These are phyloP conservation scores for Hericium coralloides DNA, from an alignment of 768 basidiomycete species.

Conservation along the genomic window DNA sequence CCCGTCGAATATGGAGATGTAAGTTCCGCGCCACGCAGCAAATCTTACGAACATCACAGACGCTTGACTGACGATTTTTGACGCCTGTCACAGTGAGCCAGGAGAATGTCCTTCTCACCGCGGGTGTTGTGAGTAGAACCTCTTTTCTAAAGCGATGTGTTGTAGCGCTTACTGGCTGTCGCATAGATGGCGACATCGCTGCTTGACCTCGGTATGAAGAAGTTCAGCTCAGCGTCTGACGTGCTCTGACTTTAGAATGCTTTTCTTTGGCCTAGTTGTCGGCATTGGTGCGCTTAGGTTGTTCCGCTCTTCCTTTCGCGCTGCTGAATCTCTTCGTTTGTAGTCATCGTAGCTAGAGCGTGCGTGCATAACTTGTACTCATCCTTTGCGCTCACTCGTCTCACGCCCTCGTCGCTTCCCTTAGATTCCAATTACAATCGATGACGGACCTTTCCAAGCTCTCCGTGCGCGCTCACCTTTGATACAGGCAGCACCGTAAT, in stretches of 20 bases:
- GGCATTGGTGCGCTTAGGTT: not conserved
- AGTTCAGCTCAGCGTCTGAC: not conserved
- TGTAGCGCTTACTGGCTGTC: not conserved
- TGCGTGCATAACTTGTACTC: conserved; percentile 20
- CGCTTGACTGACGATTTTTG: not conserved
- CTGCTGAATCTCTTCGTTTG: not conserved
- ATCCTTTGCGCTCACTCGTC: not conserved
- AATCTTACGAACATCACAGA: not conserved
- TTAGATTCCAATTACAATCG: conserved; percentile 28
- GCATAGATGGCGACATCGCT: not conserved
- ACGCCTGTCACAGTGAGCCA: not conserved
- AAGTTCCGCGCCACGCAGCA: not conserved
- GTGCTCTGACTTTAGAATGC: too few species aligned
- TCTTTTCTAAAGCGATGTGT: not conserved
- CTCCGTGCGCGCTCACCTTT: not conserved
- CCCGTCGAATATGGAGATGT: conserved; percentile 4
- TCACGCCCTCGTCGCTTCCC: too few species aligned
- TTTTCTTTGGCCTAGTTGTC: not conserved
- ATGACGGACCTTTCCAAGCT: not conserved
- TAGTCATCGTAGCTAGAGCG: conserved; percentile 48
- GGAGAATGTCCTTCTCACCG: not conserved
- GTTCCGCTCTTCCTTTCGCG: not conserved
- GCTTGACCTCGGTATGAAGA: conserved; percentile 3
- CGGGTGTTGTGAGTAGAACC: conserved; percentile 1
- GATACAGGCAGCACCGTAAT: too few species aligned